phyloP scores from a whole-genome alignment of 2,329 filamentous ascomycete genomes.

The Fusarium beomiforme region DNA sequence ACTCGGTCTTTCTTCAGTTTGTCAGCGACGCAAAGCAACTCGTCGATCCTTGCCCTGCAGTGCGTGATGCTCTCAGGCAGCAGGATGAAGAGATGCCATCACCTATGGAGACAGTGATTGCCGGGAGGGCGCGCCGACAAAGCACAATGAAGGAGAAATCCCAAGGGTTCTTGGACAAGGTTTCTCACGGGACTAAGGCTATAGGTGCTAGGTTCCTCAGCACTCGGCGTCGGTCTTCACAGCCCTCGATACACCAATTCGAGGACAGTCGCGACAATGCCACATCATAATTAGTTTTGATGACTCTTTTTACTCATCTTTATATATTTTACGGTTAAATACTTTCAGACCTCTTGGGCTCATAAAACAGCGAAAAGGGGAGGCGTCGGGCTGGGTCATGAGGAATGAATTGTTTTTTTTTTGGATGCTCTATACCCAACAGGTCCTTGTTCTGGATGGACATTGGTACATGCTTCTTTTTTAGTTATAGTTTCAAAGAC shows the following conservation, averaged over 20 bases:
- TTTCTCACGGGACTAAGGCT: constrained; percentile 37
- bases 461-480: constrained; percentile 37
- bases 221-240: constrained; percentile 45
- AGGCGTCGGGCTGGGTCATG: constrained; percentile 35
- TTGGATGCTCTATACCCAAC: constrained; percentile 38
- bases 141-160: constrained; percentile 31
- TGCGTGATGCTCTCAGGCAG: constrained; percentile 27
- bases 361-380: constrained; percentile 26
- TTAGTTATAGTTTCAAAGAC: neutral
- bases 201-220: constrained; percentile 42
- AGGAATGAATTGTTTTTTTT: constrained; percentile 20
- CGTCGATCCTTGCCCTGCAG: constrained; percentile 49
- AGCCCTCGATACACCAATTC: constrained; percentile 45
- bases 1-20: constrained; percentile 60
- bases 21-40: constrained; percentile 58
- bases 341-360: constrained; percentile 16
- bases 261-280: constrained; percentile 38
- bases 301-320: constrained; percentile 10
- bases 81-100: constrained; percentile 38
- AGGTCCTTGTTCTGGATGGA: constrained; percentile 22
- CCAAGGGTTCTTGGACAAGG: constrained; percentile 37
- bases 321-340: constrained; percentile 20
- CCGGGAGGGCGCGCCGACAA: constrained; percentile 22
- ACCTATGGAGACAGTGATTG: constrained; percentile 26
- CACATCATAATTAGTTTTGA: constrained; percentile 31